These are phyloP conservation scores for Plasmodium cynomolgi DNA, from an alignment of 169 alveolate genomes.

Conservation along the genomic window DNA sequence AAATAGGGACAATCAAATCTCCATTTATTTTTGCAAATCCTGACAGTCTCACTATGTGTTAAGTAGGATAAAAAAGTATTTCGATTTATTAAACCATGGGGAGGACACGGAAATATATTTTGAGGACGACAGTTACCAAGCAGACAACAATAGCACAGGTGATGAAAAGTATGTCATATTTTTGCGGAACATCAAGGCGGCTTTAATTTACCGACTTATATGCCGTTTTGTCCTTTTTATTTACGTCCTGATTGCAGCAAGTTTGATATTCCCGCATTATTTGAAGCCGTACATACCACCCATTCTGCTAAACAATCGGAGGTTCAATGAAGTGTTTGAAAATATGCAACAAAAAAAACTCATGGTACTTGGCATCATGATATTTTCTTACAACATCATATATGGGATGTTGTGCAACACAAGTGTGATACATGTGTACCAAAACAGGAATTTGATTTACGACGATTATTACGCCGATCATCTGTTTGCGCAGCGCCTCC, in stretches of 20 bases:
- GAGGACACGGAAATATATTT: constrained; percentile 39
- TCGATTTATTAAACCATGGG: constrained; percentile 50
- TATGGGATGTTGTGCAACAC: constrained; percentile 51
- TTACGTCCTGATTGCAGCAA: constrained; percentile 16
- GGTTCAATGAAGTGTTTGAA: constrained; percentile 26
- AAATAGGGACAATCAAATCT: constrained; percentile 50
- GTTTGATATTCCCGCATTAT: constrained; percentile 20
- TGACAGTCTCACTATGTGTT: constrained; percentile 62
- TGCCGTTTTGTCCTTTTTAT: constrained; percentile 11
- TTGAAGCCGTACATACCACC: constrained; percentile 22
- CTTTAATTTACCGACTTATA: constrained; percentile 21
- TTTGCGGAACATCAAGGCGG: constrained; percentile 25
- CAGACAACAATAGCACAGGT: neutral
- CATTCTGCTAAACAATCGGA: constrained; percentile 17
- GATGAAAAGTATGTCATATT: constrained; percentile 26
- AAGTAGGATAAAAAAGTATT: constrained; percentile 37
- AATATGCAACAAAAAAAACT: constrained; percentile 44
- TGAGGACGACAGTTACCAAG: constrained; percentile 12
- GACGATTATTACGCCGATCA: constrained; percentile 27
- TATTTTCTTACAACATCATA: constrained; percentile 40
- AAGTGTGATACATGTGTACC: constrained; percentile 54
- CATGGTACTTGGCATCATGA: constrained; percentile 9
- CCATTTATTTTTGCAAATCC: constrained; percentile 60
- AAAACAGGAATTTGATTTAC: constrained; percentile 44
- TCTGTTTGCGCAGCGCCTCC: constrained; percentile 1